phyloP scores from a whole-genome alignment of 1,284 basidiomycete genomes.

The Takashimella tepidaria region DNA sequence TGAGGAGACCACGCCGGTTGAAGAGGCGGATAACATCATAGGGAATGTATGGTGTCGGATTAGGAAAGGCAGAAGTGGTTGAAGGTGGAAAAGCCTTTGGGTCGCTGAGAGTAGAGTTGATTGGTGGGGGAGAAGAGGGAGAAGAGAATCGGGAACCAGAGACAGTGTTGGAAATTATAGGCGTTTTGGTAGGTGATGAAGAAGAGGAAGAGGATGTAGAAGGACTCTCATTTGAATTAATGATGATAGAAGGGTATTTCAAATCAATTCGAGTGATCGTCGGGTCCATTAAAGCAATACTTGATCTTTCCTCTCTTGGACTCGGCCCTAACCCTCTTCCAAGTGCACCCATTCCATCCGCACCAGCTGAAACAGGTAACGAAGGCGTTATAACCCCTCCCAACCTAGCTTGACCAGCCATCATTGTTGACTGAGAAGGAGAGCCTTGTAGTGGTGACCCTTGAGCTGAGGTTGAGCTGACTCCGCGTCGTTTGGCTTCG shows the following conservation, averaged over 20 bases:
- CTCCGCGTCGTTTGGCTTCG: conserved; percentile 30
- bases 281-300: neutral
- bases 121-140: neutral
- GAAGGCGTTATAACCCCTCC: neutral
- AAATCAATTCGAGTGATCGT: conserved; percentile 16
- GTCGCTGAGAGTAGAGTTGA: neutral
- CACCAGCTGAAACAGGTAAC: neutral
- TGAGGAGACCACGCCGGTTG: conserved; percentile 40
- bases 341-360: neutral
- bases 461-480: neutral
- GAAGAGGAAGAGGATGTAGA: neutral
- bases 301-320: neutral
- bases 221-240: no score
- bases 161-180: neutral
- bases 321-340: neutral
- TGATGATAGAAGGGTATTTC: conserved; percentile 1
- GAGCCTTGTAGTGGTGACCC: neutral
- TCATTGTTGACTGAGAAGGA: neutral
- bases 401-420: neutral
- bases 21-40: conserved; percentile 29
- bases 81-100: no score
- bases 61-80: neutral
- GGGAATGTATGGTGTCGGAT: neutral
- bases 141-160: neutral
- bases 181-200: neutral